Evolutionary conservation across 1,284 basidiomycete genomes (phyloP), one percentile per base, ranked within the genome.

Genomic region (Erythrobasidium hasegawianum): DNA sequence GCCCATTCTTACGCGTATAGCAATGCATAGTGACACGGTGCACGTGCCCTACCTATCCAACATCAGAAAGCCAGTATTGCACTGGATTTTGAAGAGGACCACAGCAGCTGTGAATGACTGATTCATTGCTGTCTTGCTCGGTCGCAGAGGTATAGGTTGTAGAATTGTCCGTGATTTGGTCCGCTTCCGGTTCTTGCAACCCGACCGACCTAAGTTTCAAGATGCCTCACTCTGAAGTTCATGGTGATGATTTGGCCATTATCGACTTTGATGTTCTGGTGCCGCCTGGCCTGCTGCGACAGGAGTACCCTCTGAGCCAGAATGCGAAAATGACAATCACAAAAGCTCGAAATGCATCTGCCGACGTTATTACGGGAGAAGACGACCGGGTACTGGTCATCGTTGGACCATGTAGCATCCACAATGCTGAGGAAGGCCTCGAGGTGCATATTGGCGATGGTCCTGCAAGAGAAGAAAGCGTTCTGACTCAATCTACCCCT

Each of bases 381-480:
- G 91, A 94, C 74, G 87, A 90, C 73, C 85, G 91, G 55, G 71
- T 97, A 1, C 81, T 97, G 56, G 92, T 96, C 75, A 82, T 97
- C 72, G 88, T 96, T 69, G 95, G 95, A 2, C 95, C 95, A 18
- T 98, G 95, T 81, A 95, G 90, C 2, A 96, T 98, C 72, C 95
- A 98, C 78, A 68, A 72, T 59, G 61, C 59, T 18, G 64, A 45
- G n/a, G 50, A 67, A 27, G 67, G 67, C 26, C 59, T 59, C n/a
- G 56, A 59, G 52, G 57, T 67, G 40, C 52, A 53, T 18, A n/a
- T 55, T 38, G 4, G 4, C 7, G 52, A 55, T 20, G 24, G 8
- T 18, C 26, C 26, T 18, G 52, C 26, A 5, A 20, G n/a, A 20
- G 26, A 18, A 18, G 16, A 27, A 38, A n/a, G 24, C n/a, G 5